phyloP scores from a whole-genome alignment of 805 yeast species.

The Metschnikowia drakensbergensis region DNA sequence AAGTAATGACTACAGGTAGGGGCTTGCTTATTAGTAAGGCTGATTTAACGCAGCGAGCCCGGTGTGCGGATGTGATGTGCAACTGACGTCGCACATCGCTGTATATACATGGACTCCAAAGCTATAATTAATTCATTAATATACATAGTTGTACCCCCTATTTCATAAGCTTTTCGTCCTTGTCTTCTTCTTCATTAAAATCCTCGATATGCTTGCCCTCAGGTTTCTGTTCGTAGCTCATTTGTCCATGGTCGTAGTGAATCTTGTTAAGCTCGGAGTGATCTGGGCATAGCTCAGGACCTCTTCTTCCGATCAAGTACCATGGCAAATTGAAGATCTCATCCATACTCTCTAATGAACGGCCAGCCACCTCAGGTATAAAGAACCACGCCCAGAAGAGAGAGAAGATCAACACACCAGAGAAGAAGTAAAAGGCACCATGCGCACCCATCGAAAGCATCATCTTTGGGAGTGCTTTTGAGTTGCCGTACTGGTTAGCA shows the following conservation, averaged over 20 bases:
- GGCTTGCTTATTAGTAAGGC: too few relatives aligned
- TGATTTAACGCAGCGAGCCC: too few relatives aligned
- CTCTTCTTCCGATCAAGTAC: constrained; percentile 55
- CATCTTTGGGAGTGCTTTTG: constrained; percentile 54
- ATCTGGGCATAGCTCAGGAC: constrained; percentile 51
- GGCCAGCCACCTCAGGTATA: constrained; percentile 49
- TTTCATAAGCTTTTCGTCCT: constrained; percentile 8
- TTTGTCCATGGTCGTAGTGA: constrained; percentile 5
- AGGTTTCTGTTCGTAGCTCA: constrained; percentile 7
- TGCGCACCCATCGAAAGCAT: constrained; percentile 40
- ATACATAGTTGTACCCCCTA: background rate
- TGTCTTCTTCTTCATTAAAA: constrained; percentile 8
- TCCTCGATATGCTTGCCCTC: constrained; percentile 6
- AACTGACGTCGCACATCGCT: too few relatives aligned
- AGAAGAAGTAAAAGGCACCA: constrained; percentile 53
- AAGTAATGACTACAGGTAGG: too few relatives aligned
- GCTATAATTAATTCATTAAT: too few relatives aligned
- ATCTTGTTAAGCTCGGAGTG: constrained; percentile 39
- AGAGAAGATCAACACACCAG: constrained; percentile 39
- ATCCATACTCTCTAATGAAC: constrained; percentile 51
- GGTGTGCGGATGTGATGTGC: too few relatives aligned
- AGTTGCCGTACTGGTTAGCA: constrained; percentile 54
- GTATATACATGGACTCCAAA: too few relatives aligned
- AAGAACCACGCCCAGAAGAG: constrained; percentile 48
- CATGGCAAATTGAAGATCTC: constrained; percentile 52